Evolutionary conservation across 768 basidiomycete genomes (phyloP).

Genomic region (Psilocybe subaeruginosa): DNA sequence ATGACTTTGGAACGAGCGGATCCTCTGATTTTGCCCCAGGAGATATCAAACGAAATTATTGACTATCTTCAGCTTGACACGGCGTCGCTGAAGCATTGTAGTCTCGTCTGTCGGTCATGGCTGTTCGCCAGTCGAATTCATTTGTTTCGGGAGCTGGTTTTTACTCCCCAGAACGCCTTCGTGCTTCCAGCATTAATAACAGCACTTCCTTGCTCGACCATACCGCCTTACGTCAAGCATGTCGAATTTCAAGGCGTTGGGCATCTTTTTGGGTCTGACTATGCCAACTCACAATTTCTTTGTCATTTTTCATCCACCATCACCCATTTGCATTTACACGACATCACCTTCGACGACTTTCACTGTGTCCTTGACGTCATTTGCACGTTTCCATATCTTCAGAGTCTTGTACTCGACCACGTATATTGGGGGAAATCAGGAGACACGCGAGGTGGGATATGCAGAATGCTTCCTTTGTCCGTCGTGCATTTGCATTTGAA

Average conservation of each 20-base stretch:
- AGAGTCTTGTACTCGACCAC: constrained; percentile 7
- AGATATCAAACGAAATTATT: constrained; percentile 13
- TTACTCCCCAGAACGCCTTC: neutral
- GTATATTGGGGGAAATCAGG: neutral
- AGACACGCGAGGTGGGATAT: neutral
- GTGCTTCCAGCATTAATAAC: constrained; percentile 2
- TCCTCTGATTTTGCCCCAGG: constrained; percentile 12
- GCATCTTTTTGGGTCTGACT: neutral
- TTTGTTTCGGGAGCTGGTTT: constrained; percentile 7
- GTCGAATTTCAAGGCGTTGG: neutral
- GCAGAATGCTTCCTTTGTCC: neutral
- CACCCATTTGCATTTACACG: constrained; percentile 7
- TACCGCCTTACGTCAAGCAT: constrained; percentile 7
- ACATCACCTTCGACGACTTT: constrained; percentile 5
- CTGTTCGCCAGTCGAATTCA: constrained; percentile 8
- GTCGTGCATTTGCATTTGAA: constrained; percentile 1
- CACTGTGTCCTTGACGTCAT: constrained; percentile 9
- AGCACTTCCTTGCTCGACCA: neutral
- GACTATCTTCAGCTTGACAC: constrained; percentile 6
- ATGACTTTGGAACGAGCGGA: neutral
- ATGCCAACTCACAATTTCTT: neutral
- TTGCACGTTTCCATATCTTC: constrained; percentile 12
- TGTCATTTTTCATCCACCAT: constrained; percentile 3
- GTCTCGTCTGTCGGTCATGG: constrained; percentile 20
- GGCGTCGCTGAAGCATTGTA: constrained; percentile 11